These are phyloP conservation scores for Aureoboletus auriporus DNA, from an alignment of 768 basidiomycete species.

Conservation along the genomic window DNA sequence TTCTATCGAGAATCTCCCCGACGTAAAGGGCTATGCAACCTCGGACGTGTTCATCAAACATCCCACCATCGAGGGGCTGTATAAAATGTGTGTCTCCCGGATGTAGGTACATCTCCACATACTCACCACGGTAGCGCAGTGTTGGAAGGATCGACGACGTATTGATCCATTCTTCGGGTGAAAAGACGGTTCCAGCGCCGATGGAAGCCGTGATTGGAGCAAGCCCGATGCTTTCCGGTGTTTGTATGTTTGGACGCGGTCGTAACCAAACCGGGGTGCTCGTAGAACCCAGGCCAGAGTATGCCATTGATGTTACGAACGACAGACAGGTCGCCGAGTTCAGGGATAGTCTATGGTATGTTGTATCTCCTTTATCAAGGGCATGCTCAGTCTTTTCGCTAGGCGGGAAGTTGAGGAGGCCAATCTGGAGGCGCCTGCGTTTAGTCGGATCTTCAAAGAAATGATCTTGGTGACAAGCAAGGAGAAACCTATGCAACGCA, in stretches of 20 bases:
- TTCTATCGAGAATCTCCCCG: constrained; percentile 32
- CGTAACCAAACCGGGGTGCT: constrained; percentile 28
- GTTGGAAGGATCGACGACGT: constrained; percentile 38
- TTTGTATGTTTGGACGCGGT: constrained; percentile 38
- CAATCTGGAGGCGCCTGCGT: constrained; percentile 36
- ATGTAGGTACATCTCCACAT: too few relatives aligned
- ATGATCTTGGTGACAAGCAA: constrained; percentile 45
- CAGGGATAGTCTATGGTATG: constrained; percentile 38
- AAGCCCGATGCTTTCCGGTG: constrained; percentile 24
- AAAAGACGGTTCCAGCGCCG: constrained; percentile 32
- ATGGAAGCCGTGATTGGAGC: constrained; percentile 29
- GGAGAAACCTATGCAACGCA: constrained; percentile 41
- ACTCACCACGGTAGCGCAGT: constrained; percentile 14
- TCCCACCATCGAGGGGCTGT: constrained; percentile 39
- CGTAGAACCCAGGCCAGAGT: constrained; percentile 31
- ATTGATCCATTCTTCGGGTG: constrained; percentile 28
- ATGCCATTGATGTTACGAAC: constrained; percentile 30
- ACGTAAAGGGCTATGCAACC: constrained; percentile 40
- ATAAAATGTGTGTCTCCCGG: constrained; percentile 35
- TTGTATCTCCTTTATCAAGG: neutral
- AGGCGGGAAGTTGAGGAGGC: constrained; percentile 41
- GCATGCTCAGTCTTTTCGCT: neutral
- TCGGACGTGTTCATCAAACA: constrained; percentile 43
- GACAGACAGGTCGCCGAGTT: constrained; percentile 25
- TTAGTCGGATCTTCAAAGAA: constrained; percentile 46